Evolutionary conservation across 2,329 filamentous ascomycete species (phyloP), one percentile per base, ranked within the genome.

Genomic region (Beauveria sp.): DNA sequence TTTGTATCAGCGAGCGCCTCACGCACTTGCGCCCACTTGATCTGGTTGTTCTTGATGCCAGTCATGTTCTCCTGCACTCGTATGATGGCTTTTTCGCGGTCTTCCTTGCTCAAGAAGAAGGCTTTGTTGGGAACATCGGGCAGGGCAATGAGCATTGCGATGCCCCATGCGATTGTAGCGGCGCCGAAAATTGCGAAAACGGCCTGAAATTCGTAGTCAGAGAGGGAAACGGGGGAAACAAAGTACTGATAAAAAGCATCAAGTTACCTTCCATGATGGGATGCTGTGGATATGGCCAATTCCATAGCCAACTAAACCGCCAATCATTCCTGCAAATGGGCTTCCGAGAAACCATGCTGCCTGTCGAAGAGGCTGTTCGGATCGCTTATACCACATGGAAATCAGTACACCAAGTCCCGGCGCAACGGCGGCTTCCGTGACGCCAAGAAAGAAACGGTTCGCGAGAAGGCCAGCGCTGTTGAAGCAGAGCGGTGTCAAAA

Each of bases 401-500:
- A 69, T 63, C 26, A 73, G 63, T 53, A 73, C 65, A 7, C 67
- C 64, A 1, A 73, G 64, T 4, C 70, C 71, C 0, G 71, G 71
- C 0, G 68, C 69, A 24, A 74, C 67, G 18, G 68, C 67, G 1
- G 72, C 66, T 58, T 74, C 73, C 22, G 64, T 53, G 10, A 70
- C 66, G 2, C 73, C 72, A 0, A 75, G 66, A 59, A 73, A 72
- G 64, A 73, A 73, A 2, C 72, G 69, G 37, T 68, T 65, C 1
- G 69, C 68, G 14, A 74, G 63, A 5, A 74, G 63, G 12, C 70
- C 67, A 0, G 59, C 63, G 6, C 63, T 64, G 12, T 64, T 66
- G 52, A 59, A 63, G 51, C 63, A 64, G 14, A 66, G 51, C 0
- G 78, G 77, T 1, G 77, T 78, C 18, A 75, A 70, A 70, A 79